Conservation (phyloP, 2,329 filamentous ascomycete species). For the Aspergillus fischeri region DNA sequence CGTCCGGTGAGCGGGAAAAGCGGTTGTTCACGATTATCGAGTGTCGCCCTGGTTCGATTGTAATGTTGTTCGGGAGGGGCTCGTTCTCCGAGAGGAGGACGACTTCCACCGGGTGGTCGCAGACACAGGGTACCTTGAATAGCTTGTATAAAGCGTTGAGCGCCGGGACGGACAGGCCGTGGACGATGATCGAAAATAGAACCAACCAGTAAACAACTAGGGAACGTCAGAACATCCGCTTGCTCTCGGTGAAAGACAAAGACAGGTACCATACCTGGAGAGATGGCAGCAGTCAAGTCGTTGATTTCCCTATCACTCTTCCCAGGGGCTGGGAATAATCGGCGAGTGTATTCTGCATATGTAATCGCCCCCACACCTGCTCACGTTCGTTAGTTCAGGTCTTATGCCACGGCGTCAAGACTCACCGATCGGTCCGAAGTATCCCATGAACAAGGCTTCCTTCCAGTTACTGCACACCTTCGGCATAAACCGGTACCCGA, state of each 20-base stretch:
- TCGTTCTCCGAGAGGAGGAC: constrained; percentile 32
- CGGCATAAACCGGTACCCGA: constrained; percentile 55
- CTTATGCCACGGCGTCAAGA: not conserved
- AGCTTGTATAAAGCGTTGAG: constrained; percentile 31
- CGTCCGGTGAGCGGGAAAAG: constrained; percentile 22
- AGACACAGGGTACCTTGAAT: constrained; percentile 26
- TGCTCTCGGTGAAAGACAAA: no score
- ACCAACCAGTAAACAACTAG: constrained; percentile 47
- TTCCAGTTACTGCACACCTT: constrained; percentile 50
- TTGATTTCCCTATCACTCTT: constrained; percentile 40
- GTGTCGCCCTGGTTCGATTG: constrained; percentile 21
- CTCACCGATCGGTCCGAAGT: constrained; percentile 45
- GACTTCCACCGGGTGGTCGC: constrained; percentile 32
- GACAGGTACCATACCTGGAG: constrained; percentile 26
- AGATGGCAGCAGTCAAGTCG: constrained; percentile 37
- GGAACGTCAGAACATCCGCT: not conserved
- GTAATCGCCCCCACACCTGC: constrained; percentile 42
- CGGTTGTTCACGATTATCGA: constrained; percentile 34
- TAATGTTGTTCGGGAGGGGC: constrained; percentile 33
- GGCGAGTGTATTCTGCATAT: constrained; percentile 45
- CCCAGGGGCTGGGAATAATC: constrained; percentile 41
- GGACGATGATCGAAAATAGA: constrained; percentile 37
- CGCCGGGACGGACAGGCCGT: constrained; percentile 36
- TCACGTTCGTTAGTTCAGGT: not conserved
- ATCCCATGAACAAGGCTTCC: constrained; percentile 60